Base-by-base conservation (phyloP, 768 basidiomycete species). In the Strobilomyces echinocephalus region DNA sequence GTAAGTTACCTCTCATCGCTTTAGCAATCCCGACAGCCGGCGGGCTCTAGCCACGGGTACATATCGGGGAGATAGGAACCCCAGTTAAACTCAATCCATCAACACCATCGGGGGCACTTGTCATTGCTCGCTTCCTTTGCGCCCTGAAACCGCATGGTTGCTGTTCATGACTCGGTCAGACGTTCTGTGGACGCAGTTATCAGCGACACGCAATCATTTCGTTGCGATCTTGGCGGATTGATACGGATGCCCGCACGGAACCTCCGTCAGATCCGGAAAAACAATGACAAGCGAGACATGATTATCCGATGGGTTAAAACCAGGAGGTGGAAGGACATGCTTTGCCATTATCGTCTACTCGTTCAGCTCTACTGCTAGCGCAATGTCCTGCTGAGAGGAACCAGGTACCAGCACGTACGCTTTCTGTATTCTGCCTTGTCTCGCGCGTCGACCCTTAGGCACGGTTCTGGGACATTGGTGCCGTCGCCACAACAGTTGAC, bases 71-170 rank as follows among this genome's bases (percentile, higher is more conserved):
- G 42, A 45, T 56, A 12, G 30, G 14, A 35, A 48, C 47, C 16
- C 47, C 52, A 18, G 4, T 49, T 10, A 5, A 5, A 6, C 43
- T 56, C 4, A 52, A 56, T 49, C 44, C 43, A 44, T 35, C 55
- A 45, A 54, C 26, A 3, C 52, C 55, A 11, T 44, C 43, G 24
- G 52, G 15, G 30, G 49, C 46, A 12, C 26, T 57, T 33, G 20
- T 26, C 8, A 3, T 46, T n/a, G 35, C 40, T 50, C 44, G 49
- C 21, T 11, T 50, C 7, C 12, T 56, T 4, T 49, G 36, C 16
- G 2, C 47, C 35, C 38, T 54, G 31, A 48, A 49, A 31, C 20
- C 42, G 8, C 24, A 41, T 54, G 3, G 15, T 3, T 18, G 16
- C 11, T n/a, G 8, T 57, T 8, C 24, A 14, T 41, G 38, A 40